Base-by-base conservation (phyloP, 2,329 filamentous ascomycete species). In the Fusarium redolens region DNA sequence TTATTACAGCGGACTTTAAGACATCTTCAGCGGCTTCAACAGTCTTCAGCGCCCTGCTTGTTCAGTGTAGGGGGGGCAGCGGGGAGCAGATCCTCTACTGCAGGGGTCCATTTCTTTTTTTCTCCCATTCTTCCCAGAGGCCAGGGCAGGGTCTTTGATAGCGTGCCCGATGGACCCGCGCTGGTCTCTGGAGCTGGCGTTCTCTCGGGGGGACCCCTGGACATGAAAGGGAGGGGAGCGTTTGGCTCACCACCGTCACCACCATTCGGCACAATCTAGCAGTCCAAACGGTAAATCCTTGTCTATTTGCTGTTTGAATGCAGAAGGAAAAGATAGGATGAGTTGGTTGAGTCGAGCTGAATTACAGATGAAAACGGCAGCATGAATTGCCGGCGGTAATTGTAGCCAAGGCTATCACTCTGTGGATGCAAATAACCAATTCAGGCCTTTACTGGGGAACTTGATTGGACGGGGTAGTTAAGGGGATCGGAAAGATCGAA, bases 191-290 rank as follows among this genome's bases (percentile, higher is more conserved):
- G 22, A 30, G 38, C 22, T 47, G 18, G 63, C 20, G n/a, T 25
- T 51, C 31, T 52, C 48, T 65, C 55, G 35, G 51, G 35, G 56
- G 43, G 61, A 68, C 65, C 71, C 71, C 71, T 74, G 71, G 47
- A 58, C 45, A 71, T 61, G 54, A 35, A 67, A 48, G 58, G 70
- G 65, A 67, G 44, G 50, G 41, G 40, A 69, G 35, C 41, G 60
- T 71, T 61, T 63, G 66, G 62, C 56, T 73, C 66, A 74, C 71
- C 71, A 73, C 71, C 51, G 67, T 71, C 67, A 73, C 71, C 71
- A 73, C 55, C 67, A 71, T 69, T 69, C 56, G 60, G 61, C 55
- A 69, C 59, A 65, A 57, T 65, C 45, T 74, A 74, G 71, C 38
- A 74, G 71, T 41, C 52, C 45, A 61, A 66, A 70, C 47, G 25